Conservation (phyloP, 805 yeast genomes). For the Clavispora vitiphila region DNA sequence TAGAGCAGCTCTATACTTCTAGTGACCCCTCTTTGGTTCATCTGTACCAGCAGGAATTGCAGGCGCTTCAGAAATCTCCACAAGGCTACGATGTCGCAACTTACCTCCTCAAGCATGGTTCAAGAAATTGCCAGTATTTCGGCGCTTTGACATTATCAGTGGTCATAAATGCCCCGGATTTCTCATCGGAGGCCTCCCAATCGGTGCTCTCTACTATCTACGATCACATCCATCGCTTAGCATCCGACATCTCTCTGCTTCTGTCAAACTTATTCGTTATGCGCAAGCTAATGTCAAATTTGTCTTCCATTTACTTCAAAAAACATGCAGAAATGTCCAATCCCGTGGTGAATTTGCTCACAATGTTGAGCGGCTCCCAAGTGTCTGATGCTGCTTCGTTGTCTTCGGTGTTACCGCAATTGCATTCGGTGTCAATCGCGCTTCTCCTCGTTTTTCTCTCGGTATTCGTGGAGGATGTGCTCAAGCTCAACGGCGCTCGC, state of each 20-base stretch:
- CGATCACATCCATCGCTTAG: conserved; percentile 5
- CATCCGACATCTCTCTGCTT: conserved; percentile 4
- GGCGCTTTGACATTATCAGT: conserved; percentile 82
- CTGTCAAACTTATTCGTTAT: conserved; percentile 34
- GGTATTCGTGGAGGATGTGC: conserved; percentile 48
- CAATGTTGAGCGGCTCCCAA: neutral
- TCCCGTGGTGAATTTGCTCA: conserved; percentile 26
- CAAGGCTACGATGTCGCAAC: conserved; percentile 58
- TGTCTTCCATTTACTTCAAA: conserved; percentile 44
- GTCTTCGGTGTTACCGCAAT: conserved; percentile 1
- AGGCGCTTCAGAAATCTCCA: conserved; percentile 50
- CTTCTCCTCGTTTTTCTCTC: conserved; percentile 34
- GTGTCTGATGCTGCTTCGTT: conserved; percentile 1
- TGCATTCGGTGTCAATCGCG: conserved; percentile 2
- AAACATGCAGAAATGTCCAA: conserved; percentile 33
- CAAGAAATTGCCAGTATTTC: conserved; percentile 57
- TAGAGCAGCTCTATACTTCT: conserved; percentile 43
- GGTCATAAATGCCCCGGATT: conserved; percentile 35
- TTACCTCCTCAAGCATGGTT: conserved; percentile 37
- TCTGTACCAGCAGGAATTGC: conserved; percentile 51
- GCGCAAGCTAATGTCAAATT: conserved; percentile 53
- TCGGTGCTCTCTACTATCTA: conserved; percentile 1
- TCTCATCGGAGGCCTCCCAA: conserved; percentile 11
- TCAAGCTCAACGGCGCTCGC: conserved; percentile 25
- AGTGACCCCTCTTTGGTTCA: conserved; percentile 34